phyloP scores from a whole-genome alignment of 163 green algal species.

The Volvox carteri region DNA sequence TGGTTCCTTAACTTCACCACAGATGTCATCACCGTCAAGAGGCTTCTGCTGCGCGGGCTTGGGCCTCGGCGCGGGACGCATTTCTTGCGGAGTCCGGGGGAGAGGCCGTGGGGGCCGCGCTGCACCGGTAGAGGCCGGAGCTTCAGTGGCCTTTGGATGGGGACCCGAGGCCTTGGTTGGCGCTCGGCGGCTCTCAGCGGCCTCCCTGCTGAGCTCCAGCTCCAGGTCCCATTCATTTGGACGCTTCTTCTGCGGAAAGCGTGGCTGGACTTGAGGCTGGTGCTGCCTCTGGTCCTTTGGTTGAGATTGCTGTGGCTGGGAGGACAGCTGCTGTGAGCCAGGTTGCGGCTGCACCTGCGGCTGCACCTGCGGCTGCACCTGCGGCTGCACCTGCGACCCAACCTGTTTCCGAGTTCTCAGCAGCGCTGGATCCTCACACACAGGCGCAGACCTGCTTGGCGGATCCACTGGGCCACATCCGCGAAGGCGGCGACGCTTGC shows the following conservation, averaged over 20 bases:
- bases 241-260: slow-evolving; percentile 37
- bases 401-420: background rate
- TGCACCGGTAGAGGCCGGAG: background rate
- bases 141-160: background rate
- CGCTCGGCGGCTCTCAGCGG: background rate
- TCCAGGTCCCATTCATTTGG: background rate
- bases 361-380: background rate
- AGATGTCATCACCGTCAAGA: too few relatives aligned
- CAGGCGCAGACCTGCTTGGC: background rate
- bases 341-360: background rate
- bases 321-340: background rate
- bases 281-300: background rate
- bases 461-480: background rate
- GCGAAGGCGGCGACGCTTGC: background rate
- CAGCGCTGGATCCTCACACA: background rate
- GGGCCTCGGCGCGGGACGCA: too few relatives aligned
- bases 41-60: too few relatives aligned
- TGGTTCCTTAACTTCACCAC: too few relatives aligned
- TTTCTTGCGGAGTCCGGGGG: background rate
- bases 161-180: background rate
- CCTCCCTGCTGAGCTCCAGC: background rate
- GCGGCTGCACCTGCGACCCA: background rate
- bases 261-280: background rate
- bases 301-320: background rate
- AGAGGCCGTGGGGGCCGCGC: background rate